Evolutionary conservation across 495 filamentous ascomycete genomes (phyloP).

Genomic region (Neurospora tetraspora): DNA sequence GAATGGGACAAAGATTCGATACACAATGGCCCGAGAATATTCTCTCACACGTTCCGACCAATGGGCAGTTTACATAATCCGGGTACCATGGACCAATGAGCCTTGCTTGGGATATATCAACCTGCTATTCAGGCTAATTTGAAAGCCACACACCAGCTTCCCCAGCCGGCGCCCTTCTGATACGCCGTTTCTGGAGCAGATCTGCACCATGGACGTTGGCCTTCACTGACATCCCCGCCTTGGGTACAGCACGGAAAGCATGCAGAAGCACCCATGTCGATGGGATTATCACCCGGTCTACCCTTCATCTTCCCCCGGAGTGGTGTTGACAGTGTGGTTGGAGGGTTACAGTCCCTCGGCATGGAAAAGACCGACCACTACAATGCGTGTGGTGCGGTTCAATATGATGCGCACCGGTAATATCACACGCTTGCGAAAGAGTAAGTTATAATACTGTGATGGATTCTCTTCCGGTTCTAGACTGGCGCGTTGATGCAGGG

Average conservation of each 20-base stretch:
- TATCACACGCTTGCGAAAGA: neutral
- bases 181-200: neutral
- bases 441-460: neutral
- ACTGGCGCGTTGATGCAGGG: neutral
- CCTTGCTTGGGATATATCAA: neutral
- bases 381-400: neutral
- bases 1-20: neutral
- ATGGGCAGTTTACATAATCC: neutral
- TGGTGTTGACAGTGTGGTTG: neutral
- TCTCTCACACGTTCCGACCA: neutral
- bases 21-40: neutral
- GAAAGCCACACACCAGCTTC: neutral
- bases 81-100: neutral
- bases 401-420: slow-evolving; percentile 9
- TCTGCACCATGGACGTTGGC: neutral
- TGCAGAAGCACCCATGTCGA: neutral
- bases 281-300: slow-evolving; percentile 4
- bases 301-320: slow-evolving; percentile 12
- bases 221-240: neutral
- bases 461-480: neutral
- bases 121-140: neutral
- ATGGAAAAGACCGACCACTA: slow-evolving; percentile 9
- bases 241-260: neutral
- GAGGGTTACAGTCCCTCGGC: slow-evolving; percentile 3
- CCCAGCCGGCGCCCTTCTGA: neutral